Evolutionary conservation across 441 rosid species (phyloP).

Genomic region (Erodium texanum): DNA sequence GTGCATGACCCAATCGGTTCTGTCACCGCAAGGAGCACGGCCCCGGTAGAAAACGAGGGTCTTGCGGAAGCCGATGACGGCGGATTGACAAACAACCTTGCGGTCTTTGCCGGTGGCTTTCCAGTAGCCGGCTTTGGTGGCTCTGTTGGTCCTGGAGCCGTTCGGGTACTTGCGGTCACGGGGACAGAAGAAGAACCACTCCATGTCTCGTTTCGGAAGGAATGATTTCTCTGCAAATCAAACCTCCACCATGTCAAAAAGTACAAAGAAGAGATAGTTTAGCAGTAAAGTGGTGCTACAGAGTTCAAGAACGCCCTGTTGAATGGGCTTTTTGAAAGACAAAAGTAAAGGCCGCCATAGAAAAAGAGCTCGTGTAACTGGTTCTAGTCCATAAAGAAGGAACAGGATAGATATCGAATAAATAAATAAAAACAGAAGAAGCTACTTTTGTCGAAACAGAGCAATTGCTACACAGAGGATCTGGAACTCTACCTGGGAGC

Average conservation of each 20-base stretch:
- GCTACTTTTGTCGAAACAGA: too few species aligned
- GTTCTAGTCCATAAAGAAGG: background rate
- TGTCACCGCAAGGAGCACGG: slow-evolving; percentile 68
- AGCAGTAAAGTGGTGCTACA: too few species aligned
- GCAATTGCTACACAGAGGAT: too few species aligned
- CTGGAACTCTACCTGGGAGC: slow-evolving; percentile 40
- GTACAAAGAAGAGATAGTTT: background rate
- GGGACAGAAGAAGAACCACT: slow-evolving; percentile 83
- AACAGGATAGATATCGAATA: background rate
- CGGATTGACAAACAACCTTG: slow-evolving; percentile 49
- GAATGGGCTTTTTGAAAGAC: too few species aligned
- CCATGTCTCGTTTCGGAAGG: slow-evolving; percentile 67
- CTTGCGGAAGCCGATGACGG: slow-evolving; percentile 48
- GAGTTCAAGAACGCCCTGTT: too few species aligned
- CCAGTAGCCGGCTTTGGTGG: slow-evolving; percentile 32
- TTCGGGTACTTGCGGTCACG: slow-evolving; percentile 27
- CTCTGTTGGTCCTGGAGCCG: slow-evolving; percentile 24
- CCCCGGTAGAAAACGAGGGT: slow-evolving; percentile 74
- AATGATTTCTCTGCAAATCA: slow-evolving; percentile 57
- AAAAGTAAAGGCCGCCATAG: too few species aligned
- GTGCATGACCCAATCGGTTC: slow-evolving; percentile 75
- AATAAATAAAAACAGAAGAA: too few species aligned
- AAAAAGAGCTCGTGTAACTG: too few species aligned
- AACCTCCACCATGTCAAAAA: background rate
- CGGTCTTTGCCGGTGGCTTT: slow-evolving; percentile 87